Evolutionary conservation across 108 stramenopile genomes (phyloP), one percentile per base, ranked within the genome.

Genomic region (Pseudonitzschia pungens): DNA sequence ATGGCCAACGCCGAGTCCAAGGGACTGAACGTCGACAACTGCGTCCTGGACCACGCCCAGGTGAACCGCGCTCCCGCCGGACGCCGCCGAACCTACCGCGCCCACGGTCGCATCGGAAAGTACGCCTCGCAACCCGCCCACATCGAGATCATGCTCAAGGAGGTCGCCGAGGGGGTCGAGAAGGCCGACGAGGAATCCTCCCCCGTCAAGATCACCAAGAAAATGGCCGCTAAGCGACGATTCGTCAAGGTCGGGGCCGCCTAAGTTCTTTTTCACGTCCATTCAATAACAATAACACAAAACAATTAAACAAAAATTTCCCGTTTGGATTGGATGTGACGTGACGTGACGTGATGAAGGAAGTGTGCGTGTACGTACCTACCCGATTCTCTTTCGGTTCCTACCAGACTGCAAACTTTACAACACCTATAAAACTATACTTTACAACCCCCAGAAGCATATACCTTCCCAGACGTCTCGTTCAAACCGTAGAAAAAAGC

Each of bases 101-200:
- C 99, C 59, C 99, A 99, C 81, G 99, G 99, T 50, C 97, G 99
- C 77, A 99, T 99, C 83, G 96, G 97, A 78, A 96, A 97, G 69
- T 99, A 99, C 87, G 97, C 97, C 85, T 87, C 87, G 68, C 92
- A 92, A 81, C 99, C 99, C 20, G 96, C 96, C 11, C 99, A 99
- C 91, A 89, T 99, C 84, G 99, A 99, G 90, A 82, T 99, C 68
- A 93, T 98, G 79, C 80, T 97, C 59, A 87, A 88, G 33, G 94
- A 97, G 82, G 83, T 84, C 70, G 69, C 78, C 24, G 93, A 93
- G 40, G 89, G 69, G 44, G 95, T 89, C 43, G 89, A 93, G 68
- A 93, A 93, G 5, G 76, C 76, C 55, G 84, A 81, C 15, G 87
- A 87, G 32, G 89, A 89, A 36, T 69, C 84, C 27, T 73, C 77